Evolutionary conservation across 2,329 filamentous ascomycete genomes (phyloP).

Genomic region (Aspergillus transmontanensis): DNA sequence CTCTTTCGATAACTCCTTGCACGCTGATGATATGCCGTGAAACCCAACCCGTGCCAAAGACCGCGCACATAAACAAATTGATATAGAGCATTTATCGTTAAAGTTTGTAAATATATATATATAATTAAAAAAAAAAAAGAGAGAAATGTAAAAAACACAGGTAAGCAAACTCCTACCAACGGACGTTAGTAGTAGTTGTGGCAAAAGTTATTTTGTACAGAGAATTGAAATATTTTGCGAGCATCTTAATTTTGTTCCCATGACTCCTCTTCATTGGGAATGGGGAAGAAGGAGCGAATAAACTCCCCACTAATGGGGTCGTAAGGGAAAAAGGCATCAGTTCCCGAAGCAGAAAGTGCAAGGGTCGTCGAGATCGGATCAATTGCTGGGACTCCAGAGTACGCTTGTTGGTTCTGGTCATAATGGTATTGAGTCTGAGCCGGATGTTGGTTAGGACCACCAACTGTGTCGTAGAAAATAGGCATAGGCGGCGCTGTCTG

Average conservation of each 20-base stretch:
- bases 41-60: background rate
- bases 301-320: slow-evolving; percentile 43
- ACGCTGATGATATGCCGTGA: background rate
- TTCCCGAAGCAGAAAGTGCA: slow-evolving; percentile 13
- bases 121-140: background rate
- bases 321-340: slow-evolving; percentile 41
- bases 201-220: background rate
- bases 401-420: background rate
- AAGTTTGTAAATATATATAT: background rate
- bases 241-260: slow-evolving; percentile 22
- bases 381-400: slow-evolving; percentile 2
- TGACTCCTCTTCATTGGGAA: slow-evolving; percentile 26
- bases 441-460: background rate
- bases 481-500: background rate
- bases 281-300: slow-evolving; percentile 43
- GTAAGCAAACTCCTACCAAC: background rate
- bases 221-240: background rate
- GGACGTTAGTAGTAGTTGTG: background rate
- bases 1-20: slow-evolving; percentile 1
- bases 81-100: background rate
- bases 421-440: background rate
- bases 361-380: slow-evolving; percentile 9
- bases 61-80: background rate
- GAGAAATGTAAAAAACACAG: slow-evolving; percentile 2
- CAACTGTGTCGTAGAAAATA: background rate